Evolutionary conservation across 257 asterid species (phyloP), one percentile per base, ranked within the genome.

Genomic region (Euphrasia confusa): DNA sequence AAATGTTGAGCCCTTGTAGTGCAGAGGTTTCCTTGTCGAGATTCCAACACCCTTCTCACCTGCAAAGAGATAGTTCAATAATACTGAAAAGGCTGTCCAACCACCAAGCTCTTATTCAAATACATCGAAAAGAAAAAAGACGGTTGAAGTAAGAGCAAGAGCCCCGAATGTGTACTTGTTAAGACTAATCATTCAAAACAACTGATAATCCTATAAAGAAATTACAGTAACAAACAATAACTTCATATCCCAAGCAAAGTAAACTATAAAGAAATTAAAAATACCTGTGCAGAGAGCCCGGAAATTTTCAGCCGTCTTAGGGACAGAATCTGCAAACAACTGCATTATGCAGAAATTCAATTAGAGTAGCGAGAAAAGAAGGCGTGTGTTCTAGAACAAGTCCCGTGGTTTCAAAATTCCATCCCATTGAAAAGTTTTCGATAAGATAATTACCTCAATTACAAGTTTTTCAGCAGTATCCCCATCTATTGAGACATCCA

Each of bases 201-300:
- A 21, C 9, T 28, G 28, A 50, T 0, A 28, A 7, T 9, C 15
- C 24, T 44, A 14, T 3, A 60, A 48, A 14, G 21, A 42, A 32
- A 52, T 59, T 48, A n/a, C 35, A 21, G 24, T 21, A 17, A 44
- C 10, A 54, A 42, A 50, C 33, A 55, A 59, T 37, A 64, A 55
- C 53, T 63, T 42, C 8, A 69, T 14, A 61, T 40, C 28, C 64
- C 56, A 58, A 58, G 8, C 61, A 61, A 66, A 5, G 44, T 21
- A 53, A 58, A 55, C 5, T 30, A 32, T 18, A 28, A 40, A 64
- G n/a, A 18, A 48, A 57, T 62, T 42, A 17, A 65, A 58, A 15
- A n/a, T 79, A 93, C 99, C 99, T 13, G 99, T 89, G 83, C 99
- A 89, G 67, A 89, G 87, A 10, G 95, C 97, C 65, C 99, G 83